Conservation (phyloP, 495 filamentous ascomycete species). For the Xylaria scruposa region DNA sequence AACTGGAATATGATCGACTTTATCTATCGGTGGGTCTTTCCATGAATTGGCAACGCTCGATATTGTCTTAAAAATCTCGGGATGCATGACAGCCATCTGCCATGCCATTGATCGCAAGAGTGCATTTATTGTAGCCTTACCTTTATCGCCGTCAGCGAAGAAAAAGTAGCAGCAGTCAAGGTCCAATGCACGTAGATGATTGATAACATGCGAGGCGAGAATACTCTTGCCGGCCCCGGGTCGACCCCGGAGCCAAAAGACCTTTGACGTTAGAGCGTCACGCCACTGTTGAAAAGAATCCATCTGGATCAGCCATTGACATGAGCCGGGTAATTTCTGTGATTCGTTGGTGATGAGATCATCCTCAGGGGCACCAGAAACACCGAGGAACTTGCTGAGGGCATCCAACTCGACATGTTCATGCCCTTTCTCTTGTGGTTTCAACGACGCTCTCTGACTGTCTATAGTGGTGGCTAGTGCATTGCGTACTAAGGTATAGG, state of each 20-base stretch:
- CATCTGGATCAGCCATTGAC: constrained; percentile 36
- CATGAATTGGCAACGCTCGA: constrained; percentile 18
- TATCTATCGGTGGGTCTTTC: constrained; percentile 26
- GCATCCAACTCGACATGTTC: not conserved
- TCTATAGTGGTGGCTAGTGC: not conserved
- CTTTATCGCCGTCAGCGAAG: constrained; percentile 24
- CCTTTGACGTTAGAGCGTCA: not conserved
- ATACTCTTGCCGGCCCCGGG: constrained; percentile 41
- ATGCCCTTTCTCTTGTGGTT: not conserved
- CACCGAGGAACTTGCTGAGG: constrained; percentile 13
- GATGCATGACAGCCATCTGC: constrained; percentile 40
- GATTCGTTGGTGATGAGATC: constrained; percentile 29
- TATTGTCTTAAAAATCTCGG: constrained; percentile 16
- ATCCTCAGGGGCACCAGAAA: constrained; percentile 24
- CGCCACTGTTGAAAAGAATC: constrained; percentile 31
- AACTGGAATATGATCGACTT: constrained; percentile 26
- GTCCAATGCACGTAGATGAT: constrained; percentile 19
- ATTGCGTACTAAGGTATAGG: constrained; percentile 25
- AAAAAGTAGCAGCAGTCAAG: constrained; percentile 40
- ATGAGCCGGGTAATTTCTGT: constrained; percentile 34
- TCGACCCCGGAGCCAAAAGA: constrained; percentile 40
- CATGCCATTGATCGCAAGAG: constrained; percentile 37
- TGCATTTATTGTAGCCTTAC: constrained; percentile 20
- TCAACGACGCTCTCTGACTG: not conserved
- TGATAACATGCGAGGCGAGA: constrained; percentile 37